These are phyloP conservation scores for Lichtheimia hyalospora DNA, from an alignment of 371 early-diverging fungal species.

Conservation along the genomic window DNA sequence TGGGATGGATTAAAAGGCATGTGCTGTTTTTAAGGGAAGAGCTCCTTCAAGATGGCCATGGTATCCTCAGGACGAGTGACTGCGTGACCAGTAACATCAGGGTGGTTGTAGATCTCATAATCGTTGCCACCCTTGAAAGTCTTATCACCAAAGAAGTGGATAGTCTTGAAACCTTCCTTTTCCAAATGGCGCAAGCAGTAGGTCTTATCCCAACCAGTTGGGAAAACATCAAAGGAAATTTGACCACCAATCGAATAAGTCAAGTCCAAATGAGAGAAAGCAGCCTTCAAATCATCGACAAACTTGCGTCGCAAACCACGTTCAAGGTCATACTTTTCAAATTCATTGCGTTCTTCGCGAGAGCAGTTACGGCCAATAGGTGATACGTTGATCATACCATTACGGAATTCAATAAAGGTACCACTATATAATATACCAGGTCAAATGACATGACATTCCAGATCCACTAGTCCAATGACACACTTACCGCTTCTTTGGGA, in stretches of 20 bases:
- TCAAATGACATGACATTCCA: background rate
- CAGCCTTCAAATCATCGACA: conserved; percentile 80
- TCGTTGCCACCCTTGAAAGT: conserved; percentile 99
- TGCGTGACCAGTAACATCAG: conserved; percentile 83
- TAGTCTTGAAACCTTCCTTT: conserved; percentile 84
- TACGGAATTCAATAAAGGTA: conserved; percentile 99
- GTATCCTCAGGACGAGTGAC: conserved; percentile 95
- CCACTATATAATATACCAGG: conserved; percentile 69
- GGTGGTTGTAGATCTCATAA: conserved; percentile 96
- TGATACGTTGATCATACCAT: conserved; percentile 99
- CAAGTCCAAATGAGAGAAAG: conserved; percentile 88
- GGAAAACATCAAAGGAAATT: conserved; percentile 99
- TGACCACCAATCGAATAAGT: conserved; percentile 99
- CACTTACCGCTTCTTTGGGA: conserved; percentile 92
- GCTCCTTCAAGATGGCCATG: conserved; percentile 77
- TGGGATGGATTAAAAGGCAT: background rate
- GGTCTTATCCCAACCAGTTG: conserved; percentile 99
- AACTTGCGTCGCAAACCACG: conserved; percentile 82
- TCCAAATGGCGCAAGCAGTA: conserved; percentile 96
- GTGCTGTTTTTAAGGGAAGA: conserved; percentile 59
- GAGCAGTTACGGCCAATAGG: conserved; percentile 99
- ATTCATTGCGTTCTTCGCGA: conserved; percentile 91
- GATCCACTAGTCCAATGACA: background rate
- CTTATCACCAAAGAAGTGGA: conserved; percentile 99
- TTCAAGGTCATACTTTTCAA: conserved; percentile 92